Conservation (phyloP, 768 basidiomycete species). For the Tulasnella sp. region DNA sequence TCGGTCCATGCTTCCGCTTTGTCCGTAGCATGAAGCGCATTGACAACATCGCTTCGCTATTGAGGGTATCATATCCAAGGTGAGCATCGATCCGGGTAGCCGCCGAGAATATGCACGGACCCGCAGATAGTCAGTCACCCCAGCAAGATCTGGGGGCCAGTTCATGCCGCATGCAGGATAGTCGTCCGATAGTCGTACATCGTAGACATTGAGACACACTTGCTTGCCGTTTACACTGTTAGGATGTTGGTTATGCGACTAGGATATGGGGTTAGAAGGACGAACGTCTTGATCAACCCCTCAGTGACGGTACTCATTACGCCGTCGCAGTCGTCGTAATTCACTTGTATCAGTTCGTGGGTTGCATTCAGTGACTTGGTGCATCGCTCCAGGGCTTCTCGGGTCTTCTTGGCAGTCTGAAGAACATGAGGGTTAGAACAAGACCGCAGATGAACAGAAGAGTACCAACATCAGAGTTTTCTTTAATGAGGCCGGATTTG, state of each 20-base stretch:
- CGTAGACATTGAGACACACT: constrained; percentile 90
- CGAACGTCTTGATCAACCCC: constrained; percentile 22
- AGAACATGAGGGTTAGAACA: background rate
- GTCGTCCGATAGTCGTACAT: constrained; percentile 78
- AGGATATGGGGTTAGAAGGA: background rate
- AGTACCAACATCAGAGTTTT: constrained; percentile 47
- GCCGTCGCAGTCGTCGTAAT: constrained; percentile 43
- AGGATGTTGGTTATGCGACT: background rate
- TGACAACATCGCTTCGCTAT: constrained; percentile 52
- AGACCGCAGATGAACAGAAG: background rate
- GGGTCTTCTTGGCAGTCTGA: constrained; percentile 51
- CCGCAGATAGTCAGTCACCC: constrained; percentile 63
- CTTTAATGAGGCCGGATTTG: constrained; percentile 63
- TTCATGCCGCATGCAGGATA: constrained; percentile 91
- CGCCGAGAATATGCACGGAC: constrained; percentile 37
- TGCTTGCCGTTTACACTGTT: constrained; percentile 50
- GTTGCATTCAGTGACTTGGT: constrained; percentile 26
- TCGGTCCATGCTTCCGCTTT: constrained; percentile 80
- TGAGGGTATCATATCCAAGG: constrained; percentile 10
- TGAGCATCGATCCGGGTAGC: background rate
- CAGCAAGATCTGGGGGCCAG: constrained; percentile 81
- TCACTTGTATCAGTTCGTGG: constrained; percentile 29
- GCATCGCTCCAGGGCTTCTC: constrained; percentile 49
- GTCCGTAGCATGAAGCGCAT: constrained; percentile 65
- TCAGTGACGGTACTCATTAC: constrained; percentile 39